Percentiles rank a stretch among this genome's conserved stretches.
Conservation (phyloP, 352 stramenopile genomes). For the Pythium sukuiense region DNA sequence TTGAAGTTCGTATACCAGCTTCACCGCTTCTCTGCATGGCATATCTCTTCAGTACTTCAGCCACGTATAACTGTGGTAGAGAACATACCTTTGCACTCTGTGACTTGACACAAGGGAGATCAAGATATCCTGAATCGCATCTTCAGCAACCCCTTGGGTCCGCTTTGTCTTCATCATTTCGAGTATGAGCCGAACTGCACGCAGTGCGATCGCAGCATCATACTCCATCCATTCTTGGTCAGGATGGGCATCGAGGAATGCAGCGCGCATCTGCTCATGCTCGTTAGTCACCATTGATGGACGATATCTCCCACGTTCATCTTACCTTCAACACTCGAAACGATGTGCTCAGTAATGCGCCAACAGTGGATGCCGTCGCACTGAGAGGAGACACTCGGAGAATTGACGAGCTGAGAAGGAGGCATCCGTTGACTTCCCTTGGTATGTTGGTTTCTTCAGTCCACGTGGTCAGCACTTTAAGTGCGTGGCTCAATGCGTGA, state of each 20-base stretch:
- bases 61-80: background rate
- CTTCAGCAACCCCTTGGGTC: background rate
- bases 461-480: background rate
- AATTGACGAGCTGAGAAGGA: background rate
- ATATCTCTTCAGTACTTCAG: background rate
- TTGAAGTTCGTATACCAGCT: slow-evolving; percentile 17
- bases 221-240: background rate
- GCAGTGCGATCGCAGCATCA: slow-evolving; percentile 12
- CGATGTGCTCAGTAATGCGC: background rate
- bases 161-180: background rate
- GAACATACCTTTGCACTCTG: slow-evolving; percentile 13
- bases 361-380: background rate
- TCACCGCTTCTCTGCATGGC: slow-evolving; percentile 14
- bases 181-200: slow-evolving; percentile 10
- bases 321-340: background rate
- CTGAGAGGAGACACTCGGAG: background rate
- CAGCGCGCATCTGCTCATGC: background rate
- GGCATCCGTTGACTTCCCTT: background rate
- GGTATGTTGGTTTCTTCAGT: background rate
- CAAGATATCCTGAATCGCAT: background rate
- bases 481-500: background rate
- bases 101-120: background rate
- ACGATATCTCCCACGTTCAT: too few species aligned
- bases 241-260: background rate
- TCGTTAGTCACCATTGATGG: too few species aligned